These are phyloP conservation scores for Paracoccidioides brasiliensis DNA, from an alignment of 2,329 filamentous ascomycete genomes.

Conservation along the genomic window DNA sequence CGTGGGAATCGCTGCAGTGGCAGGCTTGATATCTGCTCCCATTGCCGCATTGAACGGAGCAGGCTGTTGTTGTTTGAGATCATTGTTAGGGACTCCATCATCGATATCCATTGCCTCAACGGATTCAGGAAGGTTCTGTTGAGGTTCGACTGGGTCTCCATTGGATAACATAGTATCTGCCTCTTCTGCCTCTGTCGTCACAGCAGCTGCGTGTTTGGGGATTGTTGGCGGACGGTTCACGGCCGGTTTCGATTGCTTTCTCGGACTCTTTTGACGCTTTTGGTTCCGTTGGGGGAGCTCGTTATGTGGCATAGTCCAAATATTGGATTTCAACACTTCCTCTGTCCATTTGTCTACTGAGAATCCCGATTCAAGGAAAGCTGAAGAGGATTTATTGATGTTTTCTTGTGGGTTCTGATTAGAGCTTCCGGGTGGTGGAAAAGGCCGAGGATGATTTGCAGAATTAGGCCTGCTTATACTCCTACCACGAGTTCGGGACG, in stretches of 20 bases:
- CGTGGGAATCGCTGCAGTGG: not conserved
- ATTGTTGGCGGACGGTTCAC: constrained; percentile 18
- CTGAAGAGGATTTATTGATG: constrained; percentile 13
- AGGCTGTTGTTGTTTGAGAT: not conserved
- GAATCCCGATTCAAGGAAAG: constrained; percentile 25
- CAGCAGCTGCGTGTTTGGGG: constrained; percentile 22
- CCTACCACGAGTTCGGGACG: constrained; percentile 14
- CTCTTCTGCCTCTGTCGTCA: constrained; percentile 30
- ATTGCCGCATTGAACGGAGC: not conserved
- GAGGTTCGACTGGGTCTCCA: constrained; percentile 11
- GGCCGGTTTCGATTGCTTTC: constrained; percentile 20
- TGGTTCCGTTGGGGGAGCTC: constrained; percentile 17
- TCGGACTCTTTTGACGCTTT: constrained; percentile 21
- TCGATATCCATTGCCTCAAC: constrained; percentile 37
- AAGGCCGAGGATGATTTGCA: constrained; percentile 10
- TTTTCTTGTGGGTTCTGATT: constrained; percentile 5
- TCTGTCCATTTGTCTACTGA: constrained; percentile 28
- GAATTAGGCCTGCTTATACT: constrained; percentile 13
- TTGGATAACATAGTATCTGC: constrained; percentile 18
- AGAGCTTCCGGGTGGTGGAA: constrained; percentile 12
- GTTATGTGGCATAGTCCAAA: constrained; percentile 21
- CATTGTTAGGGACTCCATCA: constrained; percentile 19
- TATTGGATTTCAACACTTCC: constrained; percentile 21
- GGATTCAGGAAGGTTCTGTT: constrained; percentile 11
- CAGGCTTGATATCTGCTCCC: constrained; percentile 6